Percentiles rank a stretch among this genome's conserved stretches.
Conservation (phyloP, 495 filamentous ascomycete species). For the Patellaria atrata region DNA sequence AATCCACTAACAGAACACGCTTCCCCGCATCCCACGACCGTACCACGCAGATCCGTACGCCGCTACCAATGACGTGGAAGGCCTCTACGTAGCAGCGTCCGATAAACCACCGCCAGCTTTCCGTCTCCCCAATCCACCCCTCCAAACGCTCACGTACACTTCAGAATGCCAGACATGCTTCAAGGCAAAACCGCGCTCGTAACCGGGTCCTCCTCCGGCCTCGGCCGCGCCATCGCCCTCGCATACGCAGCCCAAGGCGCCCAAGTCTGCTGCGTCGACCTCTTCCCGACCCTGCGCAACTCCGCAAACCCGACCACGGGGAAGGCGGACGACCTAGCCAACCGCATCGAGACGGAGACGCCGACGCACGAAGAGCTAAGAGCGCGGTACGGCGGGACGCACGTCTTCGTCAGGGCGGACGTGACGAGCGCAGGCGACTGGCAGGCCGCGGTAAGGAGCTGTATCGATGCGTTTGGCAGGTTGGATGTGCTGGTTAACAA, state of each 20-base stretch:
- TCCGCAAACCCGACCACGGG: conserved; percentile 4
- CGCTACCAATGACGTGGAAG: no score
- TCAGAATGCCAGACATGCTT: conserved; percentile 18
- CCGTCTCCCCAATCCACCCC: no score
- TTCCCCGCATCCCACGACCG: no score
- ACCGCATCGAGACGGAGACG: conserved; percentile 12
- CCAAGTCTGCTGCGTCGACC: conserved; percentile 19
- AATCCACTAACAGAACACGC: no score
- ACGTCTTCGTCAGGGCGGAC: conserved; percentile 29
- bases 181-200: conserved; percentile 22
- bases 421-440: conserved; percentile 25
- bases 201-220: conserved; percentile 23
- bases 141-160: no score
- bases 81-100: no score
- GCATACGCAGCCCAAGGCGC: conserved; percentile 24
- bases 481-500: conserved; percentile 46
- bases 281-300: conserved; percentile 17
- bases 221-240: conserved; percentile 25
- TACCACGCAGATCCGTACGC: no score
- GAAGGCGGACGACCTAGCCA: conserved; percentile 2
- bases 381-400: conserved; percentile 16
- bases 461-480: conserved; percentile 31
- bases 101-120: no score
- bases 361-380: conserved; percentile 18
- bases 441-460: conserved; percentile 25